Conservation (phyloP, 2,329 filamentous ascomycete genomes). For the Colletotrichum sansevieriae region DNA sequence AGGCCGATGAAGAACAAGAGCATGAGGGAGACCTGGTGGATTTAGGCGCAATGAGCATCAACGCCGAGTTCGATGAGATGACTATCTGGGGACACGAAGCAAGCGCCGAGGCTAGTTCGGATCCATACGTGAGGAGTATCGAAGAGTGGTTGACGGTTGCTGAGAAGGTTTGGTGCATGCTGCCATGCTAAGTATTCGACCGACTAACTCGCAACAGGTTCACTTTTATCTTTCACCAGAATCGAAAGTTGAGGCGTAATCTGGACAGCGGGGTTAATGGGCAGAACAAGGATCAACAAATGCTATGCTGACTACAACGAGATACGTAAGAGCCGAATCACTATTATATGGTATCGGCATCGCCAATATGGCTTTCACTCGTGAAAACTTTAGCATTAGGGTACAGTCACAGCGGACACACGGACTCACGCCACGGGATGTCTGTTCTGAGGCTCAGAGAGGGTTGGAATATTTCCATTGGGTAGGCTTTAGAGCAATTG, state of each 20-base stretch:
- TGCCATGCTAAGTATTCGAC: background rate
- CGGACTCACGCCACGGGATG: too few species aligned
- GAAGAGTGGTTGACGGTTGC: conserved; percentile 86
- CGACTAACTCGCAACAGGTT: conserved; percentile 47
- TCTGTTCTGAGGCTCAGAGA: too few species aligned
- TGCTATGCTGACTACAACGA: background rate
- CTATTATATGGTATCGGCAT: too few species aligned
- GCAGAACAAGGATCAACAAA: background rate
- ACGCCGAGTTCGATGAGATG: conserved; percentile 79
- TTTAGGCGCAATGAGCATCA: conserved; percentile 70
- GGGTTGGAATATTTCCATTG: too few species aligned
- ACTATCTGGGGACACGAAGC: conserved; percentile 88
- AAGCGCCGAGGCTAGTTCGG: conserved; percentile 69
- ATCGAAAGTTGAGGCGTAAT: conserved; percentile 13
- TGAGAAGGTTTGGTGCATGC: conserved; percentile 66
- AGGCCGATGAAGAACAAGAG: conserved; percentile 57
- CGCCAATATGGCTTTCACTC: too few species aligned
- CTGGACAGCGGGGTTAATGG: background rate
- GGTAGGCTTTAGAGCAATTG: too few species aligned
- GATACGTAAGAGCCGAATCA: too few species aligned
- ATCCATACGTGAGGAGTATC: conserved; percentile 80
- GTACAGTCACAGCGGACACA: too few species aligned
- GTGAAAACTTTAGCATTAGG: too few species aligned
- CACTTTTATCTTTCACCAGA: conserved; percentile 48
- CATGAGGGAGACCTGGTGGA: conserved; percentile 55